Base-by-base conservation (phyloP, 306 rosid species). In the Fagus crenata region DNA sequence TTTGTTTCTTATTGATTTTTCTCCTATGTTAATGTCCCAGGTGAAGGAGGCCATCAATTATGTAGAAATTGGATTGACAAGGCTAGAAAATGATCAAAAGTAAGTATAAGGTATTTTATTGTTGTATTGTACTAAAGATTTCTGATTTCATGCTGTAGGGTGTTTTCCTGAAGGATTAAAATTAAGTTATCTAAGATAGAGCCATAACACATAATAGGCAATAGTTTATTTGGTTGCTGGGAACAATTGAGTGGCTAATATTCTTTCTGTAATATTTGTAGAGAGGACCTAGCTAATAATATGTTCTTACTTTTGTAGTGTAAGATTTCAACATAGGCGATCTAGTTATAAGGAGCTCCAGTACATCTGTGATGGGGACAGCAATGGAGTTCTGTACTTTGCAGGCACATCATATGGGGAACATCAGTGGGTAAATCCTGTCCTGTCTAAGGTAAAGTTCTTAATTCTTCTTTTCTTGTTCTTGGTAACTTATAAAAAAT, bases 381-480 rank as follows among this genome's bases (percentile, higher is more conserved):
- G 89, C 86, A 85, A 94, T 32, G 98, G 97, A 69, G 93, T 94
- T 82, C 63, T 94, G 82, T 89, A 89, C 86, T 92, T 85, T 80
- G 92, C 96, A 4, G 97, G 97, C 83, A 94, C 98, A 39, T 90
- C 95, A 76, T 94, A 85, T 79, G 97, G 98, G 76, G 86, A 88
- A 81, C 96, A 92, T 83, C 95, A 80, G 61, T 94, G 98, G 98
- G 89, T 94, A 72, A 94, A 94, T 87, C 97, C 98, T 80, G 89
- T 94, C 81, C 89, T 94, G 76, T 92, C 97, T 1, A 89, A 92
- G 93, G 98, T 90, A 75, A 65, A 32, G n/a, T 15, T 77, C 81
- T 71, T 71, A 41, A 18, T 71, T 46, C 56, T 63, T 36, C 65
- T 49, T 59, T 46, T 37, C 40, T 17, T 13, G 6, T 36, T 64